phyloP scores from a whole-genome alignment of 345 rosid genomes.

The Kernera saxatilis region DNA sequence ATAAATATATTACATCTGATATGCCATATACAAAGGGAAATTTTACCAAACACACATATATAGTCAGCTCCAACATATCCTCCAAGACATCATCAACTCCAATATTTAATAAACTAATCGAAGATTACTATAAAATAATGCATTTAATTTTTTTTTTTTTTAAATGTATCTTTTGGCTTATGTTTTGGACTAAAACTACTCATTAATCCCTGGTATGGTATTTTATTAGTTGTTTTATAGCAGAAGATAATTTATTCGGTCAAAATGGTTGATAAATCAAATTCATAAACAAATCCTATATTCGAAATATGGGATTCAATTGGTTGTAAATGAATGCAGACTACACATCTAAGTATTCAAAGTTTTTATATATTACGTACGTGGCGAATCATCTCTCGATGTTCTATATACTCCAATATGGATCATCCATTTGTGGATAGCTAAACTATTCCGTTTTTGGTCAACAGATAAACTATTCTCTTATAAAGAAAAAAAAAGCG shows the following conservation, averaged over 20 bases:
- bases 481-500: not conserved
- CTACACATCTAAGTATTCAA: not conserved
- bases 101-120: not conserved
- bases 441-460: too few species aligned
- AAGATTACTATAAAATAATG: not conserved
- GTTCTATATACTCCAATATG: slow-evolving; percentile 4
- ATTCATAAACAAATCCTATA: not conserved
- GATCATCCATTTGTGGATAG: slow-evolving; percentile 19
- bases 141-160: too few species aligned
- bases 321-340: not conserved
- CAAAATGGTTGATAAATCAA: not conserved
- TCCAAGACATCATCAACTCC: not conserved
- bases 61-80: not conserved
- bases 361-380: not conserved
- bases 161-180: too few species aligned
- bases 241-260: not conserved
- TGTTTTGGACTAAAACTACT: too few species aligned
- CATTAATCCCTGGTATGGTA: too few species aligned
- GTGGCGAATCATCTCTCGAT: not conserved
- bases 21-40: not conserved
- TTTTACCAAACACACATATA: not conserved
- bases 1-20: too few species aligned
- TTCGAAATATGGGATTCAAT: not conserved
- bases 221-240: not conserved
- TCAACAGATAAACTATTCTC: not conserved